These are phyloP conservation scores for Picea glauca DNA, from an alignment of 75 land plant species.

Conservation along the genomic window DNA sequence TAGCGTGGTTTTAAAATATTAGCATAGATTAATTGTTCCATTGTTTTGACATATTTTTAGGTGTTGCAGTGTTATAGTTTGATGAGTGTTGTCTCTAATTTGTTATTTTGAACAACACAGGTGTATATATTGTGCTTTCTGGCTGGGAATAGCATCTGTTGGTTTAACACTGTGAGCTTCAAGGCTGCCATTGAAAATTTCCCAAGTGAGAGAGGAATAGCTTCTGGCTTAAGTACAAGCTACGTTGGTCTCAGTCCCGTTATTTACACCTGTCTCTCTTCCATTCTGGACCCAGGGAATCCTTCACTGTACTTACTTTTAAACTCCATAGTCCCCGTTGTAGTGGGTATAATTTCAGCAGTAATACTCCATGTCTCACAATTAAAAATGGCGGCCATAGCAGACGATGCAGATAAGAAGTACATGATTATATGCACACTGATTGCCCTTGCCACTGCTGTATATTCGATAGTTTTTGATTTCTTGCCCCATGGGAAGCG, in stretches of 20 bases:
- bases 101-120: neutral
- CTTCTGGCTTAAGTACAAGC: constrained; percentile 34
- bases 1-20: too few relatives aligned
- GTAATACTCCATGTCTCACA: neutral
- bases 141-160: constrained; percentile 58
- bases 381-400: neutral
- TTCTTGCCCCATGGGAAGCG: neutral
- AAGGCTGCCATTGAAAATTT: constrained; percentile 50
- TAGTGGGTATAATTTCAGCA: constrained; percentile 12
- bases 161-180: constrained; percentile 63
- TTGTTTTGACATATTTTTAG: too few relatives aligned
- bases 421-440: constrained; percentile 7
- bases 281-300: neutral
- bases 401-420: neutral
- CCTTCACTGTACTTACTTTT: constrained; percentile 32
- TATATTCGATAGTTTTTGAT: neutral
- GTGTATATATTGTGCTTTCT: constrained; percentile 36
- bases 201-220: constrained; percentile 29
- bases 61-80: too few relatives aligned
- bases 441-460: neutral
- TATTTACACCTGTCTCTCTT: constrained; percentile 37
- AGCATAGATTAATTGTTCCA: too few relatives aligned
- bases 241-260: constrained; percentile 57
- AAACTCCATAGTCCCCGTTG: constrained; percentile 42
- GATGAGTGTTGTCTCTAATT: too few relatives aligned